Evolutionary conservation across 2,329 filamentous ascomycete genomes (phyloP).

Genomic region (Pyrenochaeta sp.): DNA sequence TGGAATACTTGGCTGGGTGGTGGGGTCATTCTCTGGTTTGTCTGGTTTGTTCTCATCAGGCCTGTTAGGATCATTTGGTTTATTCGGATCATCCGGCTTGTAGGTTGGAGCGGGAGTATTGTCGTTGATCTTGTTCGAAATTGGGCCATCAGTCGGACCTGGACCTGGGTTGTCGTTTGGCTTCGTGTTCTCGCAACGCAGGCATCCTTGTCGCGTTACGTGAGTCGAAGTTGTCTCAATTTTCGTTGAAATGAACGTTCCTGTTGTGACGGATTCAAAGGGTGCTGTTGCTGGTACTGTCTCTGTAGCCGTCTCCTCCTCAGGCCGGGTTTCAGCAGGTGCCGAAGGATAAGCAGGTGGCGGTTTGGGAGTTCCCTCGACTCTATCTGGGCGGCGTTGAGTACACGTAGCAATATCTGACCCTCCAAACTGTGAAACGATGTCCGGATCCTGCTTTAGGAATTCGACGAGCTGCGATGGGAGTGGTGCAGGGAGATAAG

Average conservation of each 20-base stretch:
- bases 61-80: conserved; percentile 1
- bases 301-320: neutral
- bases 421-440: conserved; percentile 29
- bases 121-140: conserved; percentile 3
- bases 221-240: conserved; percentile 35
- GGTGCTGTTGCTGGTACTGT: neutral
- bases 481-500: conserved; percentile 17
- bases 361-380: neutral
- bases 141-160: neutral
- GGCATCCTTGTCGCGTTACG: conserved; percentile 34
- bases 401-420: conserved; percentile 41
- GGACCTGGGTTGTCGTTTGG: neutral
- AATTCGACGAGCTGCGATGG: conserved; percentile 32
- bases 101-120: conserved; percentile 2
- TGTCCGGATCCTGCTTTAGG: conserved; percentile 27
- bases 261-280: conserved; percentile 17
- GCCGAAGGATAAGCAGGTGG: neutral
- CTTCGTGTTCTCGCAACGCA: conserved; percentile 22
- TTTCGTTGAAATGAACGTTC: conserved; percentile 35
- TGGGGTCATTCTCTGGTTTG: neutral
- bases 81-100: conserved; percentile 4
- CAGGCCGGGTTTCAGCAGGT: neutral
- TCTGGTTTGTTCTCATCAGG: neutral
- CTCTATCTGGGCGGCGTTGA: conserved; percentile 4
- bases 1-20: conserved; percentile 13